These are phyloP conservation scores for Sclerotinia spermophila DNA, from an alignment of 2,329 filamentous ascomycete genomes.

Conservation along the genomic window DNA sequence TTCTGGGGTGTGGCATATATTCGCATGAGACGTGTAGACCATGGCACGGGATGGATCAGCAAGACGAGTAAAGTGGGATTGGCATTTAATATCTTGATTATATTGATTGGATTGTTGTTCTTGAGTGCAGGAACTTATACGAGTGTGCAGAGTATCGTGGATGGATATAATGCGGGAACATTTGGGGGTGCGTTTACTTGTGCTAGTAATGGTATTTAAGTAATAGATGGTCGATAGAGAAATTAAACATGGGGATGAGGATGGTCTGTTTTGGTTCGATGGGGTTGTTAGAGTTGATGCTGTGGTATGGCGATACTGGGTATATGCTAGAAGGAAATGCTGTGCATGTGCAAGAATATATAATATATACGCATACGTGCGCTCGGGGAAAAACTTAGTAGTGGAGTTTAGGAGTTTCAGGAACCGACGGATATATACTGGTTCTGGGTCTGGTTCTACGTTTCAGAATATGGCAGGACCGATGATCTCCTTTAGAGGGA, in stretches of 20 bases:
- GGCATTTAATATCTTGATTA: slow-evolving; percentile 69
- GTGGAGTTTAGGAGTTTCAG: background rate
- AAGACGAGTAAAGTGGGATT: slow-evolving; percentile 42
- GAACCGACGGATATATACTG: background rate
- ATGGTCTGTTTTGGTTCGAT: background rate
- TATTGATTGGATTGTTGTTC: slow-evolving; percentile 75
- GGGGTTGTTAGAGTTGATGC: background rate
- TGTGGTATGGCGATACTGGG: background rate
- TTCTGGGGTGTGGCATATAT: slow-evolving; percentile 86
- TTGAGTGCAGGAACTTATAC: slow-evolving; percentile 78
- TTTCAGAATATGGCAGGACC: background rate
- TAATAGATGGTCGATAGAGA: background rate
- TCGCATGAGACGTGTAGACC: slow-evolving; percentile 67
- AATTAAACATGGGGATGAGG: background rate
- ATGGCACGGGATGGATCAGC: slow-evolving; percentile 43
- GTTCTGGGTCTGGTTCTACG: background rate
- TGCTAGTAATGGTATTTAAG: slow-evolving; percentile 58
- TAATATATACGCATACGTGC: background rate
- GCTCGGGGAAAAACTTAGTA: background rate
- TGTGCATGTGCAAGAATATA: background rate
- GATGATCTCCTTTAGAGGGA: background rate
- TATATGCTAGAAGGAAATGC: no score
- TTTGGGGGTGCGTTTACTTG: slow-evolving; percentile 76
- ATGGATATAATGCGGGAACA: slow-evolving; percentile 61
- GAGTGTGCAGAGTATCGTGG: slow-evolving; percentile 69